phyloP scores from a whole-genome alignment of 306 rosid species.

The Cicer arietinum region DNA sequence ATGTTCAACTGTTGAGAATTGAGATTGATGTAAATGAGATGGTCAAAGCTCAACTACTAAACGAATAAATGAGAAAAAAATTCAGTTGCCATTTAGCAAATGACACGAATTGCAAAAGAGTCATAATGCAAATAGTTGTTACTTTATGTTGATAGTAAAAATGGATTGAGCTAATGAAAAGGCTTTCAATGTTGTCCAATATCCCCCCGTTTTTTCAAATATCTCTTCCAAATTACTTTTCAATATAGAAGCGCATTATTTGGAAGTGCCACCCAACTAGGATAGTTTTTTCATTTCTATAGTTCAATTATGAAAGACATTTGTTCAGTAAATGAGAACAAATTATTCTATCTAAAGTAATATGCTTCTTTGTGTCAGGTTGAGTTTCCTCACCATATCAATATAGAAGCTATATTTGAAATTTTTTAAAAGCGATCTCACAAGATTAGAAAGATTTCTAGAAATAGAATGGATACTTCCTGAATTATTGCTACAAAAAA shows the following conservation, averaged over 20 bases:
- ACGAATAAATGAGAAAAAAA: not conserved
- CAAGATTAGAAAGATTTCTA: not conserved
- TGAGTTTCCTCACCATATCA: slow-evolving; percentile 1
- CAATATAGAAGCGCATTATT: too few species aligned
- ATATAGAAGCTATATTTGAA: slow-evolving; percentile 3
- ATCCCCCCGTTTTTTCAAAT: too few species aligned
- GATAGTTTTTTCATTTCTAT: too few species aligned
- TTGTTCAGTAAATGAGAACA: too few species aligned
- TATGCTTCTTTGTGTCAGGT: slow-evolving; percentile 6
- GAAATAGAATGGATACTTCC: slow-evolving; percentile 10
- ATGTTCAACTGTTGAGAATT: not conserved
- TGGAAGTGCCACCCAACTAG: too few species aligned
- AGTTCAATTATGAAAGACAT: too few species aligned
- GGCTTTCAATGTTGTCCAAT: too few species aligned
- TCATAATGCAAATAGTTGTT: not conserved
- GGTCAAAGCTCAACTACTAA: slow-evolving; percentile 1
- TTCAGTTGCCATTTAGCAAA: not conserved
- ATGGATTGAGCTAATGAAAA: too few species aligned
- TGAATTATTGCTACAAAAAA: not conserved
- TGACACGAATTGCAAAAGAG: slow-evolving; percentile 5
- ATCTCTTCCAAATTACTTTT: too few species aligned
- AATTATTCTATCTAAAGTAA: too few species aligned
- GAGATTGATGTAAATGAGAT: slow-evolving; percentile 9
- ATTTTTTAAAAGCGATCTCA: not conserved
- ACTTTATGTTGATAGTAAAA: too few species aligned